Percentiles rank a stretch among this genome's conserved stretches.
phyloP scores from a whole-genome alignment of 768 basidiomycete species.

The Suillus sp. region DNA sequence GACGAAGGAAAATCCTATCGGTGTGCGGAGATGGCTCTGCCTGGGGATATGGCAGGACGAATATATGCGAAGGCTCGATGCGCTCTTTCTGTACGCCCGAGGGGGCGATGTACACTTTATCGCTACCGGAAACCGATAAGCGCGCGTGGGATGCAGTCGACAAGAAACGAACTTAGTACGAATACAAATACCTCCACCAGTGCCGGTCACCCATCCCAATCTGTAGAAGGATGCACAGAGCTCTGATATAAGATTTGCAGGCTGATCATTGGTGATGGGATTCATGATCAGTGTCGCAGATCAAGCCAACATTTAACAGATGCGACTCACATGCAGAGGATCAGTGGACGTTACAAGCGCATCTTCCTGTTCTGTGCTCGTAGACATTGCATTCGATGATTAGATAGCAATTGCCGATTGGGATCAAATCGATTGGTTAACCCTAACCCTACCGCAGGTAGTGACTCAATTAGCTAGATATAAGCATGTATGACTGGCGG shows the following conservation, averaged over 20 bases:
- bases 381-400: background rate
- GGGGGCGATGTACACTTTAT: conserved; percentile 84
- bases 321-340: conserved; percentile 56
- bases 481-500: too few relatives aligned
- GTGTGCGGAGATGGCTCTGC: conserved; percentile 57
- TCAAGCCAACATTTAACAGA: background rate
- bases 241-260: conserved; percentile 89
- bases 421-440: background rate
- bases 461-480: conserved; percentile 35
- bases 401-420: background rate
- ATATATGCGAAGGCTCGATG: conserved; percentile 81
- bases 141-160: background rate
- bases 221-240: conserved; percentile 82
- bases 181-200: conserved; percentile 81
- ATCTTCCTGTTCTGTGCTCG: conserved; percentile 35
- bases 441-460: background rate
- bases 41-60: conserved; percentile 82
- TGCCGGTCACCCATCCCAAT: conserved; percentile 93
- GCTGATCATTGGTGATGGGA: conserved; percentile 43
- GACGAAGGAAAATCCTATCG: conserved; percentile 77
- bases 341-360: conserved; percentile 59
- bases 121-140: conserved; percentile 38
- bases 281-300: conserved; percentile 5
- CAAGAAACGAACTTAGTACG: conserved; percentile 55
- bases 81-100: conserved; percentile 92